Base-by-base conservation (phyloP, 352 stramenopile genomes). In the Pythium rishiriense region DNA sequence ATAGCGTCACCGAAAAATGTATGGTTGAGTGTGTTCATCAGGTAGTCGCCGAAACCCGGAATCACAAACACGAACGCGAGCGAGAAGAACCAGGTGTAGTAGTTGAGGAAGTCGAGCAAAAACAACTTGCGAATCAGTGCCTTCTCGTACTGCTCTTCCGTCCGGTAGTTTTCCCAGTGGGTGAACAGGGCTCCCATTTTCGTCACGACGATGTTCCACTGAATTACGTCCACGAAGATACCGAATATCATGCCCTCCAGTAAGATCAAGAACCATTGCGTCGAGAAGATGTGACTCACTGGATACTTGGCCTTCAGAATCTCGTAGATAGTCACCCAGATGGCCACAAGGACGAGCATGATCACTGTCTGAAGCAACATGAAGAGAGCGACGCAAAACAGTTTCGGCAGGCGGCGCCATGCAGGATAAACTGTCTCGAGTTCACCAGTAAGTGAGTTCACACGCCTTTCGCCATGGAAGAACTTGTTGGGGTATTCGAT, bases 81-180 rank as follows among this genome's bases (percentile, higher is more conserved):
- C 64, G 80, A 91, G 68, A 96, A 96, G 70, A 96, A 96, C 87
- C 87, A 96, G 57, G 86, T 96, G 72, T 94, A 96, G 75, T 96
- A 96, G 74, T 96, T 96, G 28, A 96, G 69, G 49, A 96, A 96
- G 51, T 96, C 87, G 25, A 96, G 65, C 42, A 93, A 37, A 46
- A 96, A 93, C 14, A 96, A 70, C 61, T 96, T 94, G 15, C 83
- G 79, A 49, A 96, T 87, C 33, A 96, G 65, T 15, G 85, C 75
- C 51, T 81, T 88, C 61, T 96, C 87, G 61, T 88, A 93, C 62
- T 91, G 79, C 62, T 96, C 87, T 49, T 93, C 83, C 0, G 87
- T 96, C 19, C 75, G 74, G 63, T 91, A 94, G 63, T 96, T 96
- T 64, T 96, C 87, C 87, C 87, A 96, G 60, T 90, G 79, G 3